Evolutionary conservation across 495 filamentous ascomycete species (phyloP), one percentile per base, ranked within the genome.

Genomic region (Eremomyces bilateralis): DNA sequence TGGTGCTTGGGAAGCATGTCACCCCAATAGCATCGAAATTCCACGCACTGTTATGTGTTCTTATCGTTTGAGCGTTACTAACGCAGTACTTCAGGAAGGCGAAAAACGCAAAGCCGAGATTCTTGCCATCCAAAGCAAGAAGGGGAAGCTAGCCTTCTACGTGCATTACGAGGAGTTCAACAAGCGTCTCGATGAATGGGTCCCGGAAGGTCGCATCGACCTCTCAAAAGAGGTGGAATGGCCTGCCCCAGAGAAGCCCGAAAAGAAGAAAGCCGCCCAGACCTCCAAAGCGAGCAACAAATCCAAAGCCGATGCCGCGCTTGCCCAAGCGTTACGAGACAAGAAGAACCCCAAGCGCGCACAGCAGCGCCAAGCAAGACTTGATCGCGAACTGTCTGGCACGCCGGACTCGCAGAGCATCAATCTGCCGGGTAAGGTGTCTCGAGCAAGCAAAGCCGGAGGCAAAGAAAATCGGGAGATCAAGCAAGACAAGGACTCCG

Each of bases 91-190:
- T 2, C 44, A 80, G 74, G 79, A 91, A 54, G 81, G 80, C 31
- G 72, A 83, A 51, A 61, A 75, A 36, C 73, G 88, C 34, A 82
- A 80, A 58, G 88, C 88, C 34, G 88, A 94, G 53, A 94, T 97
- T 38, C 56, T 97, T 10, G 80, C 77, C 18, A 85, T 94, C 29
- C 68, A 73, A 45, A 76, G 77, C 33, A 73, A 77, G 4, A 85
- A 88, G 45, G 80, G 78, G 42, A 71, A 77, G 17, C 39, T 35
- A 8, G 36, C 20, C 15, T 44, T 20, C 35, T 71, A 67, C 50
- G 85, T 92, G 45, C 91, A 97, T 53, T 97, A 95, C 55, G 81
- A 93, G 39, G 90, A 94, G 43, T 97, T 93, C 69, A 97, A 97
- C 60, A 97, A 97, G 50, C 88, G 88, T 60, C 67, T 97, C 13